phyloP scores from a whole-genome alignment of 306 rosid species.

The Hylodesmum podocarpum region DNA sequence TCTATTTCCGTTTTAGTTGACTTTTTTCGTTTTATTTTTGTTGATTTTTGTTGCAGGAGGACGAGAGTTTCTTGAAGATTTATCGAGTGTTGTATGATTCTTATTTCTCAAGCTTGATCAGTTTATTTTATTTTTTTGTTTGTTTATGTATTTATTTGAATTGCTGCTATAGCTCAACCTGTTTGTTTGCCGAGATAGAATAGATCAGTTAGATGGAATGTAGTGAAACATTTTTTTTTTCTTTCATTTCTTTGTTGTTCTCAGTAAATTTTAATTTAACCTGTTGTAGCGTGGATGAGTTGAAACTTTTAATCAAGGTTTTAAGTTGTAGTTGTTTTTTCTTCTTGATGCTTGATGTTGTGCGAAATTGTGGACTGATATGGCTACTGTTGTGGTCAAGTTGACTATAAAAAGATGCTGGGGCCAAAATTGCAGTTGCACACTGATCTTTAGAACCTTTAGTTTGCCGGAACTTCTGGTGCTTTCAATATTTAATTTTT shows the following conservation, averaged over 20 bases:
- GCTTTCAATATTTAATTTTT: conserved; percentile 13
- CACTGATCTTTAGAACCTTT: no score
- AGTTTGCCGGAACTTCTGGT: background rate
- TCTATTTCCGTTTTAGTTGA: conserved; percentile 16
- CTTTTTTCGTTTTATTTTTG: conserved; percentile 30
- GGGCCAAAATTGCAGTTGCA: no score
- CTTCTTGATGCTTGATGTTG: no score
- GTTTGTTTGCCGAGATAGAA: conserved; percentile 28
- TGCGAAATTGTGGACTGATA: no score
- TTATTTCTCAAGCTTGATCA: conserved; percentile 23
- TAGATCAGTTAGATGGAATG: background rate
- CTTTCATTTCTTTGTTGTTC: background rate
- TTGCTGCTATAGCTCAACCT: background rate
- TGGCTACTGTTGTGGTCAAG: no score
- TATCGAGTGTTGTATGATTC: conserved; percentile 73
- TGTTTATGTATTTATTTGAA: background rate
- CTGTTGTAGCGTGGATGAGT: conserved; percentile 10
- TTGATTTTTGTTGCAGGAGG: conserved; percentile 52
- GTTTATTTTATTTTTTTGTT: background rate
- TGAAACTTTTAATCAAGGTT: no score
- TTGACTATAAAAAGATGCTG: no score
- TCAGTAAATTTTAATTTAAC: background rate
- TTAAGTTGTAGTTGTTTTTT: no score
- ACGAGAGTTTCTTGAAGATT: conserved; percentile 65
- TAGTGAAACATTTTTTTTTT: background rate